phyloP scores from a whole-genome alignment of 192 early-diverging fungal genomes.

The Gigaspora rosea region DNA sequence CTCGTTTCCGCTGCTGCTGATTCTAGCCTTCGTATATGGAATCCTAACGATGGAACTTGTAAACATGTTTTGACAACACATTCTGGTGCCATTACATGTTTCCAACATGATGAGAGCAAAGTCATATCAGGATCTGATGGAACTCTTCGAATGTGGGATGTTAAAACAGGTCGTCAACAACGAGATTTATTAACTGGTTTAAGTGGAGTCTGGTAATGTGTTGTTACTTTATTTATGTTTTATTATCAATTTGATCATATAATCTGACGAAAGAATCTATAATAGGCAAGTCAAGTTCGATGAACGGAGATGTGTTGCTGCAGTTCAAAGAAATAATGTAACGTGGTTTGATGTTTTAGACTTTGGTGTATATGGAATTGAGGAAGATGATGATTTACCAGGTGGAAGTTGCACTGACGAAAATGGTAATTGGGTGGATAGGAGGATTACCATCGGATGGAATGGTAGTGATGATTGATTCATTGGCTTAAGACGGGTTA shows the following conservation, averaged over 20 bases:
- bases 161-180: slow-evolving; percentile 79
- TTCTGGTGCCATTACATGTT: slow-evolving; percentile 92
- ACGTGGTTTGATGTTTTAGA: slow-evolving; percentile 87
- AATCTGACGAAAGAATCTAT: neutral
- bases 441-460: neutral
- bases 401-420: neutral
- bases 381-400: slow-evolving; percentile 37
- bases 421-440: slow-evolving; percentile 20
- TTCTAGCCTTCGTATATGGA: slow-evolving; percentile 91
- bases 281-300: slow-evolving; percentile 82
- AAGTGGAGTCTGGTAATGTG: slow-evolving; percentile 77
- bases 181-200: slow-evolving; percentile 83
- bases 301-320: slow-evolving; percentile 77
- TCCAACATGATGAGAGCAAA: slow-evolving; percentile 93
- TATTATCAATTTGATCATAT: neutral
- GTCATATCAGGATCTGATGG: slow-evolving; percentile 94
- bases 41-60: slow-evolving; percentile 61
- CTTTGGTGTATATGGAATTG: slow-evolving; percentile 67
- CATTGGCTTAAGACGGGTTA: neutral
- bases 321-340: slow-evolving; percentile 61
- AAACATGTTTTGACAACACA: slow-evolving; percentile 77
- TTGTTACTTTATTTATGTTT: neutral
- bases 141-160: slow-evolving; percentile 96
- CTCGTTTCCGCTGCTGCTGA: slow-evolving; percentile 97
- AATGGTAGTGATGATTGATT: neutral